Conservation (phyloP, 108 stramenopile species). For the Parietichytrium sp. region DNA sequence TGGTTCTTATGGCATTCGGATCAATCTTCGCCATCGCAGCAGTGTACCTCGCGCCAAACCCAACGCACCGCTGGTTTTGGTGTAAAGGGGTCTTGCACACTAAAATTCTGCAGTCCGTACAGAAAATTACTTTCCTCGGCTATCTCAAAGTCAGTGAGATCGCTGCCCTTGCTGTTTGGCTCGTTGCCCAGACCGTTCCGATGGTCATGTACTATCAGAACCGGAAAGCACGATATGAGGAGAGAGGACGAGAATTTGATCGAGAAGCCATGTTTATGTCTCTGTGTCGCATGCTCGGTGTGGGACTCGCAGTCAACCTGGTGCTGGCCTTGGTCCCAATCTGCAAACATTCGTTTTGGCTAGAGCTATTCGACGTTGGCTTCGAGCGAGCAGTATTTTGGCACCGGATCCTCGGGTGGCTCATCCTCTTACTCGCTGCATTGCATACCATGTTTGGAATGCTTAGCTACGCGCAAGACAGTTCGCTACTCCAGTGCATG, state of each 20-base stretch:
- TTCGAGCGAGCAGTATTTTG: slow-evolving; percentile 9
- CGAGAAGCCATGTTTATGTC: neutral
- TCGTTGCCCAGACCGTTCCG: neutral
- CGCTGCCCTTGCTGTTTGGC: neutral
- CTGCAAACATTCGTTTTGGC: slow-evolving; percentile 32
- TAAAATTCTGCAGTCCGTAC: no score
- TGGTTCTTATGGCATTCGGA: no score
- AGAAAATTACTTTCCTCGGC: slow-evolving; percentile 24
- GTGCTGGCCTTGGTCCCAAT: neutral
- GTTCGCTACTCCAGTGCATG: neutral
- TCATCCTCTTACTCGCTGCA: neutral
- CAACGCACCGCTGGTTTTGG: no score
- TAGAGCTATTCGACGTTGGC: slow-evolving; percentile 30
- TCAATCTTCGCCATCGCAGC: no score
- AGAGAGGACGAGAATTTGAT: neutral
- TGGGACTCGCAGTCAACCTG: neutral
- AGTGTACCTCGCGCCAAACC: no score
- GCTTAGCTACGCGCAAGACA: neutral
- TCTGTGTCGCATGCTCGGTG: slow-evolving; percentile 15
- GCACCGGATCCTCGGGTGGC: slow-evolving; percentile 13
- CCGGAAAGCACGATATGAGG: neutral
- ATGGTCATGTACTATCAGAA: neutral
- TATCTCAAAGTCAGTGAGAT: neutral
- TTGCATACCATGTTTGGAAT: neutral
- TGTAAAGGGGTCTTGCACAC: no score